Percentiles rank a stretch among this genome's conserved stretches.
These are phyloP conservation scores for Lophium mytilinum DNA, from an alignment of 495 filamentous ascomycete genomes.

Conservation along the genomic window DNA sequence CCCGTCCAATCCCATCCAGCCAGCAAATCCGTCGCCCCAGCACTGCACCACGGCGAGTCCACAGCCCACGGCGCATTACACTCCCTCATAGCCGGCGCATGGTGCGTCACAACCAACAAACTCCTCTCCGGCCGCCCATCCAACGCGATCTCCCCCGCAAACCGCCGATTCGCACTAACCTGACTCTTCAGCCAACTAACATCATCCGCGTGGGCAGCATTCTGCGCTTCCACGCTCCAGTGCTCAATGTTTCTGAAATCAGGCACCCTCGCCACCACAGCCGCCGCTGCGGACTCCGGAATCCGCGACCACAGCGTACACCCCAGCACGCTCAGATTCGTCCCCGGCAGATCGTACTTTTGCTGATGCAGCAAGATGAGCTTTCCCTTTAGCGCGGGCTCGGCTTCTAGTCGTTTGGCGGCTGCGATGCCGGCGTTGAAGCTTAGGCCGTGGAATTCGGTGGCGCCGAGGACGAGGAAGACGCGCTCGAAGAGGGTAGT, in stretches of 20 bases:
- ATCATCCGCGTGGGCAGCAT: slow-evolving; percentile 42
- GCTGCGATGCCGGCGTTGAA: slow-evolving; percentile 35
- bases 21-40: slow-evolving; percentile 48
- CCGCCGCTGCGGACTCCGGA: slow-evolving; percentile 29
- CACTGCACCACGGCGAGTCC: slow-evolving; percentile 36
- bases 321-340: slow-evolving; percentile 43
- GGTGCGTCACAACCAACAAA: slow-evolving; percentile 48
- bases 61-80: slow-evolving; percentile 40
- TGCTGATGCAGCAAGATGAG: slow-evolving; percentile 42
- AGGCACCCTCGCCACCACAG: slow-evolving; percentile 37
- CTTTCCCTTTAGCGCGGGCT: slow-evolving; percentile 37
- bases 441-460: slow-evolving; percentile 48
- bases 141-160: slow-evolving; percentile 17
- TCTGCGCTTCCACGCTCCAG: slow-evolving; percentile 45
- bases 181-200: slow-evolving; percentile 39
- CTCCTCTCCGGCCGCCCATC: slow-evolving; percentile 17
- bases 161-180: slow-evolving; percentile 14
- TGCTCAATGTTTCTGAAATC: slow-evolving; percentile 45
- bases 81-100: slow-evolving; percentile 41
- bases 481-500: slow-evolving; percentile 38
- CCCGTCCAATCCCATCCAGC: slow-evolving; percentile 11
- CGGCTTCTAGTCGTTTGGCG: slow-evolving; percentile 39
- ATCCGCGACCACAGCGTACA: slow-evolving; percentile 51
- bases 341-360: slow-evolving; percentile 35
- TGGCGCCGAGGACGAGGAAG: slow-evolving; percentile 50